Conservation (phyloP, 192 early-diverging fungal species). For the Cetraspora pellucida region DNA sequence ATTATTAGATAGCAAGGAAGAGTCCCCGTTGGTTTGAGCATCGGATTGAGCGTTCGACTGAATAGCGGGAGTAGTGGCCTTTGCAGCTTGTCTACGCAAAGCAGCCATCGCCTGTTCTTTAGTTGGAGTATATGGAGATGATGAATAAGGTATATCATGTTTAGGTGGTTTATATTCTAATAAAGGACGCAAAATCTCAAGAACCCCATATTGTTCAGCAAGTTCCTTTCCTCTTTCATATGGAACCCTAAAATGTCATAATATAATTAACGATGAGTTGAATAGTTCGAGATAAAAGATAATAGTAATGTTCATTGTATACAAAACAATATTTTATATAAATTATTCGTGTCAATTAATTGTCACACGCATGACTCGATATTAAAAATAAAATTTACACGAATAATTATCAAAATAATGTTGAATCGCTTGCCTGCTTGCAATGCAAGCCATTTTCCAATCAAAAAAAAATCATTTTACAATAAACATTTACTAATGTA, state of each 20-base stretch:
- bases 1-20: not conserved
- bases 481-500: no score
- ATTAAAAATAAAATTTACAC: no score
- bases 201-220: constrained; percentile 78
- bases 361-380: no score
- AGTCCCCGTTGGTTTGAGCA: not conserved
- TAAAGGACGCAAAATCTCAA: constrained; percentile 69
- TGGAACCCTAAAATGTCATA: constrained; percentile 69
- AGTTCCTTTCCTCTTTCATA: constrained; percentile 82
- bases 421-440: no score
- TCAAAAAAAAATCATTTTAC: no score
- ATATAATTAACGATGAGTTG: not conserved
- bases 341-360: no score
- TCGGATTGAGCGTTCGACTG: not conserved
- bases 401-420: no score
- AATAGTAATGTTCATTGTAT: not conserved
- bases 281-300: not conserved
- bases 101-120: constrained; percentile 49
- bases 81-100: not conserved
- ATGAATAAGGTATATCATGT: constrained; percentile 38
- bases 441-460: no score
- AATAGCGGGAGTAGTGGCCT: not conserved
- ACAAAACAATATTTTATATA: not conserved
- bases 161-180: constrained; percentile 77
- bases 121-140: constrained; percentile 42